These are phyloP conservation scores for Musa itinerans DNA, from an alignment of 176 grass and related monocot genomes.

Conservation along the genomic window DNA sequence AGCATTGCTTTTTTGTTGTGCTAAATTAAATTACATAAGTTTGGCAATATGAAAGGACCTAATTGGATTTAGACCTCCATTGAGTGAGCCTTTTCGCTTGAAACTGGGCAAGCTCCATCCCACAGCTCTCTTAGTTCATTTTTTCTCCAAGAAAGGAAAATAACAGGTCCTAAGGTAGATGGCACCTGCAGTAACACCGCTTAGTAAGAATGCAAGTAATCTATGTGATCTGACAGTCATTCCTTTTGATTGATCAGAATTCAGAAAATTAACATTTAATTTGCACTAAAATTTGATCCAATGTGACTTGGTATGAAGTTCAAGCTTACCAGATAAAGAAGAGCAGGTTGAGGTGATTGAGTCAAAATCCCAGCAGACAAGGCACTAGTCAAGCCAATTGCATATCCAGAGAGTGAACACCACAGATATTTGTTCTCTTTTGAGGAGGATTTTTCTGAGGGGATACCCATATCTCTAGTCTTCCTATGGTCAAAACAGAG, in stretches of 20 bases:
- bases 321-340: constrained; percentile 85
- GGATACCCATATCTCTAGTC: constrained; percentile 43
- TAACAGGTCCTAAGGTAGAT: constrained; percentile 72
- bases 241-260: neutral
- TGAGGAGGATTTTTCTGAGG: constrained; percentile 25
- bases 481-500: constrained; percentile 80
- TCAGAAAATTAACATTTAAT: neutral
- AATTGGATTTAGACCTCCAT: constrained; percentile 44
- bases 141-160: constrained; percentile 78
- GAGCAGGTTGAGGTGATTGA: constrained; percentile 88
- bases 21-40: constrained; percentile 12
- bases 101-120: constrained; percentile 54
- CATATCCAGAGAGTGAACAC: constrained; percentile 78
- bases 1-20: constrained; percentile 7
- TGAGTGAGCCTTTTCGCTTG: constrained; percentile 70
- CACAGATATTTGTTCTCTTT: constrained; percentile 60
- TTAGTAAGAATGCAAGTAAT: neutral
- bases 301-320: neutral
- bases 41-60: neutral
- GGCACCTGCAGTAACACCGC: constrained; percentile 46
- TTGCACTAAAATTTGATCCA: neutral
- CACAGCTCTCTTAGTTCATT: constrained; percentile 81
- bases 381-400: constrained; percentile 63
- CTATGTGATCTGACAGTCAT: neutral
- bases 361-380: constrained; percentile 83